Percentiles rank a stretch among this genome's conserved stretches.
These are phyloP conservation scores for Kokia cookei DNA, from an alignment of 441 rosid genomes.

Conservation along the genomic window DNA sequence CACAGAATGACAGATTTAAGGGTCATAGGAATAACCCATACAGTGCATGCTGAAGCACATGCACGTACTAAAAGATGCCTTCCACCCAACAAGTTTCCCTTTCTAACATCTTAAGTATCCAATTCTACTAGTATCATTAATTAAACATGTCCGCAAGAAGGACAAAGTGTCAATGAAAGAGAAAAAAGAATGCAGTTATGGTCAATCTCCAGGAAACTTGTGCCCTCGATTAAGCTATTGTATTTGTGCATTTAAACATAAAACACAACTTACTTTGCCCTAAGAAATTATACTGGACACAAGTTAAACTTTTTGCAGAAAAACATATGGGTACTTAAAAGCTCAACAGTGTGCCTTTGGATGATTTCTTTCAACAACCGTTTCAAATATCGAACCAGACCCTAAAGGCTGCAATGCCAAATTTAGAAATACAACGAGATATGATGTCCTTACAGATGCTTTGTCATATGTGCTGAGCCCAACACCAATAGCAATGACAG, in stretches of 20 bases:
- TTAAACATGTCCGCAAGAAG: not conserved
- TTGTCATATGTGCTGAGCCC: constrained; percentile 73
- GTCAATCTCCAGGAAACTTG: not conserved
- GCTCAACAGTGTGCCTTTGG: not conserved
- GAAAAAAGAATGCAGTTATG: not conserved
- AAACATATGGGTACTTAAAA: not conserved
- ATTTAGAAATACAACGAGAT: not conserved
- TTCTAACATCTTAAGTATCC: not conserved
- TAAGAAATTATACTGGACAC: not conserved
- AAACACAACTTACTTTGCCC: not conserved
- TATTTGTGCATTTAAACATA: not conserved
- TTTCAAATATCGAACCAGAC: constrained; percentile 13
- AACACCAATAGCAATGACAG: constrained; percentile 65
- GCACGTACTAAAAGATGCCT: not conserved
- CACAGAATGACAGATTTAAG: constrained; percentile 3
- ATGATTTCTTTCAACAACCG: not conserved
- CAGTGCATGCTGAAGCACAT: not conserved
- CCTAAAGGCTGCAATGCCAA: not conserved
- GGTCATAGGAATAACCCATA: not conserved
- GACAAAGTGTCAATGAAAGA: not conserved
- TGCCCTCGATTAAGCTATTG: not conserved
- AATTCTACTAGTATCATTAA: not conserved
- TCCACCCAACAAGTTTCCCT: not conserved
- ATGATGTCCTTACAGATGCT: constrained; percentile 48
- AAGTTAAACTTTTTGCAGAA: not conserved